Evolutionary conservation across 495 filamentous ascomycete genomes (phyloP).

Genomic region (Aspergillus carlsbadensis): DNA sequence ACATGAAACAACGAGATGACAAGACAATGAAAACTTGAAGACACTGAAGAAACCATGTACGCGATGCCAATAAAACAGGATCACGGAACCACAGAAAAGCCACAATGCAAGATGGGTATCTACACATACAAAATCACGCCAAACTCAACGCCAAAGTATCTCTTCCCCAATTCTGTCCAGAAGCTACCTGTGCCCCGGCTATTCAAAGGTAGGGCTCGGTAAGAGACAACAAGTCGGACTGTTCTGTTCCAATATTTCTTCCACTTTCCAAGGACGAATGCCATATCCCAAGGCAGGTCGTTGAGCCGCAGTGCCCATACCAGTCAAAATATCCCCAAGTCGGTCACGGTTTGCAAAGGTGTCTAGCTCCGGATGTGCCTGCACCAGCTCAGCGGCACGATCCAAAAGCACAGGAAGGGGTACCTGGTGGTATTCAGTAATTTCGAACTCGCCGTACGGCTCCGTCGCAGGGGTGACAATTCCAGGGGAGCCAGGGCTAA

Average conservation of each 20-base stretch:
- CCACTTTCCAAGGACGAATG: conserved; percentile 6
- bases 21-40: too few species aligned
- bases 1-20: background rate
- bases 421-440: conserved; percentile 14
- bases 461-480: conserved; percentile 9
- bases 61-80: background rate
- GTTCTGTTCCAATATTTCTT: background rate
- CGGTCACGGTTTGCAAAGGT: conserved; percentile 13
- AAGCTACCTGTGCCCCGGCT: background rate
- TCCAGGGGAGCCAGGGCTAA: conserved; percentile 8
- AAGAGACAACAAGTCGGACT: conserved; percentile 4
- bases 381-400: conserved; percentile 12
- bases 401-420: conserved; percentile 16
- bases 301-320: conserved; percentile 12
- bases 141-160: conserved; percentile 7
- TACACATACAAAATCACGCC: background rate
- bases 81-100: background rate
- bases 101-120: background rate
- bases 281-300: background rate
- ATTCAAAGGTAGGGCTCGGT: conserved; percentile 11
- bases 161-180: background rate
- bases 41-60: background rate
- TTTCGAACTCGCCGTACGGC: conserved; percentile 6
- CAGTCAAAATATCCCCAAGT: conserved; percentile 18
- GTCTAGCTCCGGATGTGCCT: conserved; percentile 21